A percentile compares a stretch with the other conserved stretches of the same genome.
phyloP scores from a whole-genome alignment of 768 basidiomycete species.

The Tremella yokohamensis region DNA sequence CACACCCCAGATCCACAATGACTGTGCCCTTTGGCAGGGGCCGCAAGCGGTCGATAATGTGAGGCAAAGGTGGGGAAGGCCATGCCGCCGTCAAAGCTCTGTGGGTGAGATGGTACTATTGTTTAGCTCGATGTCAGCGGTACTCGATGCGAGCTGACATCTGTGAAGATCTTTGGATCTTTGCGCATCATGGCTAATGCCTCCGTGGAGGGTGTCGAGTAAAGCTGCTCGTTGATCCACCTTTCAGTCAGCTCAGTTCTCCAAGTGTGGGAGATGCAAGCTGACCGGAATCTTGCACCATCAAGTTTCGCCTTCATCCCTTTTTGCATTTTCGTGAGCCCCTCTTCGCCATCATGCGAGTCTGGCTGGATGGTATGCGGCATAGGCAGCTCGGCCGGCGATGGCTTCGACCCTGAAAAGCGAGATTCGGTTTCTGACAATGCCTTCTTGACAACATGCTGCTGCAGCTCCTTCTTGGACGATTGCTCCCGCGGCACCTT shows the following conservation, averaged over 20 bases:
- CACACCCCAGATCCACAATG: constrained; percentile 91
- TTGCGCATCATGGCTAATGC: constrained; percentile 78
- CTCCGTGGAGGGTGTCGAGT: constrained; percentile 74
- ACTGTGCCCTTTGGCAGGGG: constrained; percentile 65
- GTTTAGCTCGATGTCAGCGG: neutral
- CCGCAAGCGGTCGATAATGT: constrained; percentile 67
- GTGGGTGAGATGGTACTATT: constrained; percentile 87
- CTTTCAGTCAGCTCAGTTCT: constrained; percentile 53
- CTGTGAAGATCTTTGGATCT: constrained; percentile 74
- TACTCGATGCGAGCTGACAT: constrained; percentile 57
- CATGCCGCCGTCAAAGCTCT: constrained; percentile 84
- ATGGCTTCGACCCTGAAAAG: constrained; percentile 5
- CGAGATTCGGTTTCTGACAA: no score
- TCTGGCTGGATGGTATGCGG: constrained; percentile 14
- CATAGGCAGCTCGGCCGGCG: constrained; percentile 30
- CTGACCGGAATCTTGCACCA: constrained; percentile 81
- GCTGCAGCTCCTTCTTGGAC: no score
- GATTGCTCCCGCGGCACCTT: no score
- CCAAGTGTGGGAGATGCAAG: constrained; percentile 1
- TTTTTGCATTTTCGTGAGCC: constrained; percentile 69
- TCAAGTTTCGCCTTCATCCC: constrained; percentile 74
- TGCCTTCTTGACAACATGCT: no score
- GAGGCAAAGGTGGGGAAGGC: constrained; percentile 89
- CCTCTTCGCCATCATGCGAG: constrained; percentile 22
- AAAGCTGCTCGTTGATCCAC: constrained; percentile 86